Evolutionary conservation across 768 basidiomycete species (phyloP).

Genomic region (Lactarius tabidus): DNA sequence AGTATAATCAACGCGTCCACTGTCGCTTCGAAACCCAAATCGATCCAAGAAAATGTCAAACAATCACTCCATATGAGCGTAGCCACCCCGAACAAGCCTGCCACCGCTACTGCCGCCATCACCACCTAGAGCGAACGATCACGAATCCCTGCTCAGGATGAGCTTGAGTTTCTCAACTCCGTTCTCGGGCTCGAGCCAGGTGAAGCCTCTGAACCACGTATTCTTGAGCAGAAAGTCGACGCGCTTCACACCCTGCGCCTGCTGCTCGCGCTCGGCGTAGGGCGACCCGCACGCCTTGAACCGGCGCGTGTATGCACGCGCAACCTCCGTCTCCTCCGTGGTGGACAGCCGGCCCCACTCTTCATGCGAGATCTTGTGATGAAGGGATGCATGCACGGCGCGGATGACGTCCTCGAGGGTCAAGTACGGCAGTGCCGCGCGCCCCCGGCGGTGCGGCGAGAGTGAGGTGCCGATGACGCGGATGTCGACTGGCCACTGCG

Average conservation of each 20-base stretch:
- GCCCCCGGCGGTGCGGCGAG: conserved; percentile 16
- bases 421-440: conserved; percentile 19
- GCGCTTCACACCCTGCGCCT: conserved; percentile 25
- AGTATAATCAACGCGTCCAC: neutral
- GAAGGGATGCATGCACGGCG: conserved; percentile 21
- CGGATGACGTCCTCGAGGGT: conserved; percentile 23
- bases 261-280: conserved; percentile 14
- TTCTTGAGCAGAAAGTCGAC: conserved; percentile 24
- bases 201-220: conserved; percentile 23
- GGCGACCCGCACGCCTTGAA: conserved; percentile 19
- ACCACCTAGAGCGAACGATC: neutral
- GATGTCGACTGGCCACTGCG: conserved; percentile 26
- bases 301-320: conserved; percentile 27
- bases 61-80: neutral
- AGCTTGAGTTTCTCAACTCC: conserved; percentile 24
- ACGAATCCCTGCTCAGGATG: conserved; percentile 12
- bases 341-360: conserved; percentile 22
- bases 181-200: conserved; percentile 21
- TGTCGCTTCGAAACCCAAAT: neutral
- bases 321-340: conserved; percentile 23
- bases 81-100: neutral
- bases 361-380: conserved; percentile 26
- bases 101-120: neutral
- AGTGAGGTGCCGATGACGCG: conserved; percentile 22
- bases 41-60: conserved; percentile 4